Percentiles rank a stretch among this genome's conserved stretches.
phyloP scores from a whole-genome alignment of 75 land plant genomes.

The Picea sitchensis region DNA sequence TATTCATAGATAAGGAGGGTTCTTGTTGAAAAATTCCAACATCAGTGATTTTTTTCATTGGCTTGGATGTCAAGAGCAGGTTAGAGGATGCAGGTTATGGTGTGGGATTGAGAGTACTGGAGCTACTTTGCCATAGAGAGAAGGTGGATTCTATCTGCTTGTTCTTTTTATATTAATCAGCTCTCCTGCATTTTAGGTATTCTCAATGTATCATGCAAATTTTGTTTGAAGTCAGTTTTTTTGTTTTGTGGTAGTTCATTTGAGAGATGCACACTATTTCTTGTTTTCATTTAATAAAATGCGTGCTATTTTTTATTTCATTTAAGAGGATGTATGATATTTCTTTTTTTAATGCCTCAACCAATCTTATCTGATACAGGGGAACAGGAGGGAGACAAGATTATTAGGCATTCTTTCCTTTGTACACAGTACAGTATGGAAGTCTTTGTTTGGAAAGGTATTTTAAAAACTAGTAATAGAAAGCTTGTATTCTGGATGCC shows the following conservation, averaged over 20 bases:
- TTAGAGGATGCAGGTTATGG: constrained; percentile 98
- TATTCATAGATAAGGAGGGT: neutral
- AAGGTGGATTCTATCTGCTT: constrained; percentile 45
- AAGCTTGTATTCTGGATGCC: neutral
- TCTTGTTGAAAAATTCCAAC: constrained; percentile 5
- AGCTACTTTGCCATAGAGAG: constrained; percentile 95
- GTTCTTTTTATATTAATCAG: neutral
- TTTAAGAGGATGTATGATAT: neutral
- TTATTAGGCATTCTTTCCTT: constrained; percentile 83
- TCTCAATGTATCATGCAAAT: neutral
- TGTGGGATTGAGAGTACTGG: constrained; percentile 81
- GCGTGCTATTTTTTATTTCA: constrained; percentile 1
- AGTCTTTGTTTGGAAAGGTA: constrained; percentile 96
- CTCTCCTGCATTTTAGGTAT: neutral
- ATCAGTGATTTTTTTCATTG: neutral
- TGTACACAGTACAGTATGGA: constrained; percentile 97
- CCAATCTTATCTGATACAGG: constrained; percentile 33
- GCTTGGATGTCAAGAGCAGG: constrained; percentile 32
- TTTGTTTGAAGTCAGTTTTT: neutral
- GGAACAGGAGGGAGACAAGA: constrained; percentile 87
- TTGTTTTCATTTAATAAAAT: neutral
- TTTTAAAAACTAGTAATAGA: neutral
- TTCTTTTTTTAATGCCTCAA: constrained; percentile 4
- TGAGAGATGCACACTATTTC: no score
- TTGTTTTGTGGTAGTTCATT: neutral